A percentile compares a stretch with the other conserved stretches of the same genome.
Evolutionary conservation across 257 asterid genomes (phyloP).

Genomic region (Gentiana straminea): DNA sequence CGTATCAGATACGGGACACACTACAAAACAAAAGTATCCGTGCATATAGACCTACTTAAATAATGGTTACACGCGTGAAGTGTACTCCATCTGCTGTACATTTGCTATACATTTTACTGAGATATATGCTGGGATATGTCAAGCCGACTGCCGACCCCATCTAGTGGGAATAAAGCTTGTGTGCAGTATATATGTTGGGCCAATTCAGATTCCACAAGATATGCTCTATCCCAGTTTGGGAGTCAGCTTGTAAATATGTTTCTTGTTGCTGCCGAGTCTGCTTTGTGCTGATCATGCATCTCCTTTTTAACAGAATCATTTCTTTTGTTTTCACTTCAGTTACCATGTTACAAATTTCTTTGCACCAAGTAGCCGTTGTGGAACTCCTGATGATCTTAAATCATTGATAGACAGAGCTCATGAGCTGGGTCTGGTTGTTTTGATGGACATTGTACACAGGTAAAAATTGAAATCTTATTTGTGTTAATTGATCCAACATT

Average conservation of each 20-base stretch:
- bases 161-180: no score
- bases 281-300: not conserved
- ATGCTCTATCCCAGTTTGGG: not conserved
- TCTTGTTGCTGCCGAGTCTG: not conserved
- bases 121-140: no score
- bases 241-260: not conserved
- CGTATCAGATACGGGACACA: no score
- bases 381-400: conserved; percentile 94
- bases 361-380: conserved; percentile 99
- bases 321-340: conserved; percentile 30
- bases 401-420: conserved; percentile 96
- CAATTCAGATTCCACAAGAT: no score
- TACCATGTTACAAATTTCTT: conserved; percentile 98
- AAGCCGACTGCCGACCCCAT: no score
- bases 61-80: no score
- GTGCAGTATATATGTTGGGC: no score
- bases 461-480: conserved; percentile 11
- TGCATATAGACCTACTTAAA: no score
- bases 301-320: not conserved
- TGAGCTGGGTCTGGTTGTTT: conserved; percentile 87
- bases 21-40: no score
- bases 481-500: conserved; percentile 4
- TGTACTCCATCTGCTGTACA: no score
- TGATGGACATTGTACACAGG: conserved; percentile 99
- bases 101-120: no score